Percentiles rank a stretch among this genome's conserved stretches.
These are phyloP conservation scores for Candida krabiensis DNA, from an alignment of 805 yeast species.

Conservation along the genomic window DNA sequence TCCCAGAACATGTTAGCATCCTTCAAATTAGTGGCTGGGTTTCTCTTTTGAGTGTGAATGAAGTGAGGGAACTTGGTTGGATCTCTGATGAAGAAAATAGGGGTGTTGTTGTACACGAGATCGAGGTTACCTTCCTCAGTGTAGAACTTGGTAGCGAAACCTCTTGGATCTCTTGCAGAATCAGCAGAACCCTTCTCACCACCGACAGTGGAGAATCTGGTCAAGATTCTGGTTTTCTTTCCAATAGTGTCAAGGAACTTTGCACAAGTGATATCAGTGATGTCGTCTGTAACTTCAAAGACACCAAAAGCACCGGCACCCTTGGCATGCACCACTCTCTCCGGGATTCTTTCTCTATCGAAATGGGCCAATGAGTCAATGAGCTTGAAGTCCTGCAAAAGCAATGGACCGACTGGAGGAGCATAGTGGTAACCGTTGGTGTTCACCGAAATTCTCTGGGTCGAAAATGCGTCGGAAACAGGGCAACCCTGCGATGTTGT, in stretches of 20 bases:
- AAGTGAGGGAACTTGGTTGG: slow-evolving; percentile 85
- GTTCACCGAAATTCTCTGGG: slow-evolving; percentile 70
- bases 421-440: slow-evolving; percentile 27
- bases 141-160: slow-evolving; percentile 76
- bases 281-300: slow-evolving; percentile 85
- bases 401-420: slow-evolving; percentile 61
- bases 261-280: slow-evolving; percentile 68
- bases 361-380: slow-evolving; percentile 83
- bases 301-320: slow-evolving; percentile 90
- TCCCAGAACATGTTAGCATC: slow-evolving; percentile 87
- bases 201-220: slow-evolving; percentile 85
- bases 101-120: slow-evolving; percentile 84
- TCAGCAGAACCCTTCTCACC: slow-evolving; percentile 83
- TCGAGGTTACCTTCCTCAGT: slow-evolving; percentile 85
- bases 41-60: slow-evolving; percentile 86
- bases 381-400: slow-evolving; percentile 78
- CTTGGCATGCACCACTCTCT: slow-evolving; percentile 91
- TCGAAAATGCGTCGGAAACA: slow-evolving; percentile 71
- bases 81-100: slow-evolving; percentile 81
- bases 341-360: slow-evolving; percentile 88
- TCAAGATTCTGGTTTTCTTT: slow-evolving; percentile 70
- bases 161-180: slow-evolving; percentile 86
- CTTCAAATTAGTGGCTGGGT: slow-evolving; percentile 77
- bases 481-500: slow-evolving; percentile 79
- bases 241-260: slow-evolving; percentile 74